Percentiles rank a stretch among this genome's conserved stretches.
phyloP scores from a whole-genome alignment of 1,284 basidiomycete genomes.

The Phenoliferia sp. region DNA sequence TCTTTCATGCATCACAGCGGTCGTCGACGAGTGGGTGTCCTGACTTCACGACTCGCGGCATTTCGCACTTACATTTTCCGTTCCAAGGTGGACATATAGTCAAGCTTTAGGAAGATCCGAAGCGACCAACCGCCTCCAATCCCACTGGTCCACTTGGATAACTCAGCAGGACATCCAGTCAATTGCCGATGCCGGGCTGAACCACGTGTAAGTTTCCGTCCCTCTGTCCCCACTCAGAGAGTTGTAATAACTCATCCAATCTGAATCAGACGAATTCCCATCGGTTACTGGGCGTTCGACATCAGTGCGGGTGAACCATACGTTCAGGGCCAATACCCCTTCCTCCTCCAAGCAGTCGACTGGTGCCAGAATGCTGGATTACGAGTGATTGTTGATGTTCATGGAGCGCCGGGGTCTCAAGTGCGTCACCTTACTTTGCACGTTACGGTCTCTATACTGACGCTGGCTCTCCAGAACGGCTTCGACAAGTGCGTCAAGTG shows the following conservation, averaged over 20 bases:
- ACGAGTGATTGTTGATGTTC: constrained; percentile 66
- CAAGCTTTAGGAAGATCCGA: not conserved
- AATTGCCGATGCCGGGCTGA: constrained; percentile 49
- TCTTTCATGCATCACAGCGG: not conserved
- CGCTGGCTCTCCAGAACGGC: not conserved
- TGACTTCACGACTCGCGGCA: not conserved
- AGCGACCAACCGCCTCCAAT: not conserved
- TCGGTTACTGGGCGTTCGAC: constrained; percentile 90
- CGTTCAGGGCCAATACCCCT: constrained; percentile 68
- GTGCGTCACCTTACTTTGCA: not conserved
- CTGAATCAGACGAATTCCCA: constrained; percentile 81
- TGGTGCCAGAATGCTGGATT: constrained; percentile 64
- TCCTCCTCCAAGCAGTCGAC: constrained; percentile 56
- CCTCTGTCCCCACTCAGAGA: not conserved
- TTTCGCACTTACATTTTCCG: not conserved
- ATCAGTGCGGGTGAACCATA: constrained; percentile 74
- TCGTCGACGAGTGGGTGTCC: not conserved
- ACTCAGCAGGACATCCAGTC: constrained; percentile 67
- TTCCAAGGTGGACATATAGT: not conserved
- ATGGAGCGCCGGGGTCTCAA: not conserved
- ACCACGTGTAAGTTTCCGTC: not conserved
- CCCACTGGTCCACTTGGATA: constrained; percentile 77
- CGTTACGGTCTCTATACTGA: not conserved
- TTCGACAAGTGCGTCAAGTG: not conserved
- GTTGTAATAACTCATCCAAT: not conserved